These are phyloP conservation scores for Acanthamoeba culbertsoni DNA, from an alignment of 208 protist genomes.

Conservation along the genomic window DNA sequence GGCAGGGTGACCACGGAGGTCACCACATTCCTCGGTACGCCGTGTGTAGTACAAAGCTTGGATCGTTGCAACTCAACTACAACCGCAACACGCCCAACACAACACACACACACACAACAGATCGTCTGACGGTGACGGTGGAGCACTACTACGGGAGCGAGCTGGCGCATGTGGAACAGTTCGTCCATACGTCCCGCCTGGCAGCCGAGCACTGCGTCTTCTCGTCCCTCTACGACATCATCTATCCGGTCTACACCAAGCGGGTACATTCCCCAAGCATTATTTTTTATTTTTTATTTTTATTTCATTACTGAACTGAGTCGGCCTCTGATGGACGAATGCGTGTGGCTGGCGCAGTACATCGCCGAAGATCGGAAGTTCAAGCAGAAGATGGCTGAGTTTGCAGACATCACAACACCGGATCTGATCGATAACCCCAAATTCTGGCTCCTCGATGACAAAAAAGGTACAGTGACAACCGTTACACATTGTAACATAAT, in stretches of 20 bases:
- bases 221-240: slow-evolving; percentile 1
- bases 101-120: too few relatives aligned
- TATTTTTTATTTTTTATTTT: neutral
- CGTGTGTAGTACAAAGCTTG: too few relatives aligned
- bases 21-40: neutral
- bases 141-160: slow-evolving; percentile 19
- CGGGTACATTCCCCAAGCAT: neutral
- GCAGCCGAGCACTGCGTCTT: slow-evolving; percentile 17
- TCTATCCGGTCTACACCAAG: slow-evolving; percentile 1
- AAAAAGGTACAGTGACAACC: neutral
- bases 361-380: neutral
- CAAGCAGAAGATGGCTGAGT: neutral
- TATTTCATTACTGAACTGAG: neutral
- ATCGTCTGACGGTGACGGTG: neutral
- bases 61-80: too few relatives aligned
- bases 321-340: neutral
- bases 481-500: neutral
- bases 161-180: neutral
- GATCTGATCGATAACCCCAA: slow-evolving; percentile 31
- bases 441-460: slow-evolving; percentile 34
- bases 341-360: neutral
- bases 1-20: neutral
- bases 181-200: neutral
- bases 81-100: too few relatives aligned
- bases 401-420: neutral